These are phyloP conservation scores for Pascua sp. DNA, from an alignment of 1,284 basidiomycete genomes.

Conservation along the genomic window DNA sequence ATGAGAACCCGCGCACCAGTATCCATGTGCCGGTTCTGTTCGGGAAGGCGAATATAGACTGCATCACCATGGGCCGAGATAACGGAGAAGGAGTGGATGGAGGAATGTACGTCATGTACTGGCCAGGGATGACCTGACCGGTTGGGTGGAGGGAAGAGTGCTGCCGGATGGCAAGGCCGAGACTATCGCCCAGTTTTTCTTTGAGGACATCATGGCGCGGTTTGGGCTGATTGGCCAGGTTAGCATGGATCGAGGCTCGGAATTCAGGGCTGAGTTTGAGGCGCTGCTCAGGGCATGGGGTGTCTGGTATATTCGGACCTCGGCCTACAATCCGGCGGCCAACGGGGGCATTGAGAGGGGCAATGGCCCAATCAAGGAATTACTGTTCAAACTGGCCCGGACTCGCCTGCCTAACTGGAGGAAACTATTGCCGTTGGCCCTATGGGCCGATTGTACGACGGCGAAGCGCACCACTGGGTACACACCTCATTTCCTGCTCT, in stretches of 20 bases:
- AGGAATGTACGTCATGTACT: background rate
- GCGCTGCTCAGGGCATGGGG: background rate
- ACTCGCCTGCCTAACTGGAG: background rate
- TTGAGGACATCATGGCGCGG: background rate
- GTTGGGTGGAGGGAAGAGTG: constrained; percentile 2
- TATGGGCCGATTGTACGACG: constrained; percentile 7
- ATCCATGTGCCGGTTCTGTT: background rate
- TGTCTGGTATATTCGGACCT: background rate
- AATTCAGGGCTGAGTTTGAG: background rate
- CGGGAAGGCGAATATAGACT: constrained; percentile 3
- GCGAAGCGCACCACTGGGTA: constrained; percentile 2
- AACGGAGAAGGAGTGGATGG: background rate
- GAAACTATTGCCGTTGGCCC: too few species aligned
- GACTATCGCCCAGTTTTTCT: background rate
- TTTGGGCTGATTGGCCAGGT: constrained; percentile 2
- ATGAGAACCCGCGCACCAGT: background rate
- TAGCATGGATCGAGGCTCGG: background rate
- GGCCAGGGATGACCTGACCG: constrained; percentile 1
- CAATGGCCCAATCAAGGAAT: constrained; percentile 8
- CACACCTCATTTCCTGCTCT: constrained; percentile 4
- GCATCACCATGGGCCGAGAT: constrained; percentile 9
- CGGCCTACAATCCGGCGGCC: background rate
- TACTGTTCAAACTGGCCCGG: constrained; percentile 4
- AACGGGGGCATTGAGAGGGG: constrained; percentile 9
- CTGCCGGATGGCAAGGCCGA: background rate